Evolutionary conservation across 2,329 filamentous ascomycete species (phyloP).

Genomic region (Beauveria sp.): DNA sequence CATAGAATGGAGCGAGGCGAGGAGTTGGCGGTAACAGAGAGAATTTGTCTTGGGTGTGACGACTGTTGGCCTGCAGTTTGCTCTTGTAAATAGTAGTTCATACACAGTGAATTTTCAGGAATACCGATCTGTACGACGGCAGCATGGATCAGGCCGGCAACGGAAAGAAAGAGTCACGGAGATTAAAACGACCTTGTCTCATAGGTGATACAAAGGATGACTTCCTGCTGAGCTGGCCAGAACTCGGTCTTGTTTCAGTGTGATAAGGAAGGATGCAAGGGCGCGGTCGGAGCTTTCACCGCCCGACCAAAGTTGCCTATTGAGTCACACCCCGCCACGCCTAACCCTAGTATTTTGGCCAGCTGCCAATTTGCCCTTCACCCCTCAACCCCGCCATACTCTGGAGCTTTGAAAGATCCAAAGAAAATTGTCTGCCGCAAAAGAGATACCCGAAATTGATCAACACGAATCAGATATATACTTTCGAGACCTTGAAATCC

Average conservation of each 20-base stretch:
- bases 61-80: neutral
- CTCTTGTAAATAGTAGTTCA: neutral
- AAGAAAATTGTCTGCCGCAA: neutral
- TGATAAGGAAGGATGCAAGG: neutral
- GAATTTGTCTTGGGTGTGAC: neutral
- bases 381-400: constrained; percentile 10
- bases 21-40: neutral
- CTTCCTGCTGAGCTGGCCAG: neutral
- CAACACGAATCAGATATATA: neutral
- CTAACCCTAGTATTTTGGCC: neutral
- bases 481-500: neutral
- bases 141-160: neutral
- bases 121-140: too few species aligned
- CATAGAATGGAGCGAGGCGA: neutral
- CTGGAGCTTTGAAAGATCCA: neutral
- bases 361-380: neutral
- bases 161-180: neutral
- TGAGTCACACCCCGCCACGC: constrained; percentile 8
- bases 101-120: neutral
- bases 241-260: neutral
- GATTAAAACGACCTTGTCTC: neutral
- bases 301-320: constrained; percentile 9
- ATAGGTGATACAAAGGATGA: neutral
- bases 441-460: neutral
- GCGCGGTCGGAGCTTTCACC: constrained; percentile 9